Conservation (phyloP, 208 protist species). For the Wallacemonas rigidus region DNA sequence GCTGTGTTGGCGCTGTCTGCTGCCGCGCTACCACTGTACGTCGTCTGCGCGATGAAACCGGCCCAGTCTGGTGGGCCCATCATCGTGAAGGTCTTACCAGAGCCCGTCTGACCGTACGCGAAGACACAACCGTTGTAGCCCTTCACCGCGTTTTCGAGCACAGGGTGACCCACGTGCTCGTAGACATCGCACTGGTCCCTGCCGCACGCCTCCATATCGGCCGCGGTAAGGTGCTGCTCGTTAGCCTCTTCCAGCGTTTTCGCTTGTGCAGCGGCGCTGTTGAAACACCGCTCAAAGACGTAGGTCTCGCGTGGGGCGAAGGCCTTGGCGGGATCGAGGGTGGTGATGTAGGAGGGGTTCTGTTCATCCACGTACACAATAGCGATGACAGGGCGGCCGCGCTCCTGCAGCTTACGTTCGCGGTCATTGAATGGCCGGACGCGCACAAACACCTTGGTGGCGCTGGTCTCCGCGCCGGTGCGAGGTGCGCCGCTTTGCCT, state of each 20-base stretch:
- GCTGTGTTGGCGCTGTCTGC: background rate
- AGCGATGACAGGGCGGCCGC: background rate
- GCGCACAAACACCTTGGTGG: slow-evolving; percentile 75
- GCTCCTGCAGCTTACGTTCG: slow-evolving; percentile 29
- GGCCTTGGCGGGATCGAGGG: slow-evolving; percentile 43
- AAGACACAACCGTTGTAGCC: slow-evolving; percentile 92
- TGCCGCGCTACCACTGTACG: background rate
- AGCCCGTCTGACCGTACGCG: slow-evolving; percentile 90
- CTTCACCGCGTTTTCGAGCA: slow-evolving; percentile 23
- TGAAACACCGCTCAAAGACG: slow-evolving; percentile 73
- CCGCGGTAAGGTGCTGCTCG: background rate
- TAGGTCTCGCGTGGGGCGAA: slow-evolving; percentile 58
- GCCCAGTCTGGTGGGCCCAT: slow-evolving; percentile 55
- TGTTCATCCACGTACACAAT: slow-evolving; percentile 60
- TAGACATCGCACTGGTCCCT: slow-evolving; percentile 68
- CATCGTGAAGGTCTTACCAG: slow-evolving; percentile 95
- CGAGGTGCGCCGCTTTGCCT: background rate
- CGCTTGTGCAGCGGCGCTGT: slow-evolving; percentile 16
- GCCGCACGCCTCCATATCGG: slow-evolving; percentile 13
- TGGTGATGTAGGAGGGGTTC: slow-evolving; percentile 72
- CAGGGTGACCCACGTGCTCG: slow-evolving; percentile 43
- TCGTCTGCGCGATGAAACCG: slow-evolving; percentile 7
- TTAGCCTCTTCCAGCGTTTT: slow-evolving; percentile 22
- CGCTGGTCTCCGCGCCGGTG: slow-evolving; percentile 28
- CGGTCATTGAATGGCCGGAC: slow-evolving; percentile 67